Base-by-base conservation (phyloP, 2,329 filamentous ascomycete species). In the Aspergillus chevalieri region DNA sequence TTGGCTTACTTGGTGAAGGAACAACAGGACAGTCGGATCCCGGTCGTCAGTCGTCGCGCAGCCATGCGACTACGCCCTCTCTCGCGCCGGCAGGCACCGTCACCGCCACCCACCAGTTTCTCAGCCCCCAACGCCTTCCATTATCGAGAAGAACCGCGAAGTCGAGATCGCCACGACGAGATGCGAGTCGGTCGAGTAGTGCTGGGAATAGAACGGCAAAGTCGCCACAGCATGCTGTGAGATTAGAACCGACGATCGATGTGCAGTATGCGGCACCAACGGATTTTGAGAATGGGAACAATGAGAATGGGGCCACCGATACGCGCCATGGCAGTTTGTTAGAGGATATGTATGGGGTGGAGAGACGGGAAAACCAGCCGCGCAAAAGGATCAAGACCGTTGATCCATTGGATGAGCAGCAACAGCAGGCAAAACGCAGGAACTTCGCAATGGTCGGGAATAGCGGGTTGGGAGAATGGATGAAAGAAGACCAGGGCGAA, bases 311-410 rank as follows among this genome's bases (percentile, higher is more conserved):
- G 17, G 59, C 66, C 43, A 62, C 59, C 19, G 54, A 48, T 6
- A 50, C 56, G 26, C 57, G 55, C n/a, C 59, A 61, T 15, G 51
- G 58, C 12, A 63, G 55, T 41, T 48, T 90, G 72, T 81, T 95
- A 43, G 88, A 94, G 66, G 80, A 82, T 28, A 76, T 90, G 64
- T 88, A 91, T 65, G 84, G 85, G 56, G 80, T 94, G 12, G 79
- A 87, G 56, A 78, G 85, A 46, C 85, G 90, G 22, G 74, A 75
- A 59, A 74, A 62, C 54, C 76, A 66, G 62, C 81, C 86, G 17
- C 72, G 77, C 24, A 92, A 92, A 70, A 83, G 83, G 46, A 71
- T 82, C 47, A 90, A 83, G 63, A 67, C 79, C 36, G 55, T 65
- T 7, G 72, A 77, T 12, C 38, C 38, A 4, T 21, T 21, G 8